Percentiles rank a stretch among this genome's conserved stretches.
These are phyloP conservation scores for Takakia lepidozioides DNA, from an alignment of 225 moss, liverwort and hornwort species.

Conservation along the genomic window DNA sequence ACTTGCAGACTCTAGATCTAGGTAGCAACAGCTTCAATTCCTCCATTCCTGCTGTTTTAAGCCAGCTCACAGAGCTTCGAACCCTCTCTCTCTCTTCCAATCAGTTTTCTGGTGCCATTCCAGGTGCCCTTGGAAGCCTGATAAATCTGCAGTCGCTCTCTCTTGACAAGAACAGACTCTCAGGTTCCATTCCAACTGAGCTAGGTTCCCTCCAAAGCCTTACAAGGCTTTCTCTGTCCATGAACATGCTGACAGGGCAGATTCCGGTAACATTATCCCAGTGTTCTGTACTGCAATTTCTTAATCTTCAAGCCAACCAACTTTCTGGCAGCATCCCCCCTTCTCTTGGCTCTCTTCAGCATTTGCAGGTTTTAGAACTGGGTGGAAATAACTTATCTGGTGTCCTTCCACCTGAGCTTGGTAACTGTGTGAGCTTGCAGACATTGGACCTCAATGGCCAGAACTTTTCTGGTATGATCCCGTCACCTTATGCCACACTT, in stretches of 20 bases:
- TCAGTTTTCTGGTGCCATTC: slow-evolving; percentile 34
- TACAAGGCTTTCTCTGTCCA: slow-evolving; percentile 32
- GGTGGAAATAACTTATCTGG: slow-evolving; percentile 55
- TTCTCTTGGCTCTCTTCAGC: slow-evolving; percentile 43
- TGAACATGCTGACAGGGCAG: slow-evolving; percentile 35
- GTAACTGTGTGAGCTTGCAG: slow-evolving; percentile 45
- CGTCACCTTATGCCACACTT: slow-evolving; percentile 38
- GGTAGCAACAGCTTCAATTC: slow-evolving; percentile 49
- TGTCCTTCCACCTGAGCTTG: slow-evolving; percentile 48
- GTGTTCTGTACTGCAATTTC: slow-evolving; percentile 35
- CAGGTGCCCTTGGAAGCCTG: slow-evolving; percentile 20
- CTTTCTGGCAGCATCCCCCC: slow-evolving; percentile 43
- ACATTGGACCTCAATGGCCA: slow-evolving; percentile 48
- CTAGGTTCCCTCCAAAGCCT: slow-evolving; percentile 31
- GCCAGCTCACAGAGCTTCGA: slow-evolving; percentile 35
- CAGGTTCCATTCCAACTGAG: slow-evolving; percentile 36
- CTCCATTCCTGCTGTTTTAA: slow-evolving; percentile 28
- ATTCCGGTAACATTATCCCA: slow-evolving; percentile 43
- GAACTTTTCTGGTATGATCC: slow-evolving; percentile 43
- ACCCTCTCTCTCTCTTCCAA: slow-evolving; percentile 47
- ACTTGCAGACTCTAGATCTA: slow-evolving; percentile 44
- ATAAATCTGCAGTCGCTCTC: slow-evolving; percentile 36
- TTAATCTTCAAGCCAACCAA: slow-evolving; percentile 47
- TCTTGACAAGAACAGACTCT: slow-evolving; percentile 35
- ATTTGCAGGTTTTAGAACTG: slow-evolving; percentile 59